Evolutionary conservation across 2,329 filamentous ascomycete species (phyloP).

Genomic region (Penicillium decumbens): DNA sequence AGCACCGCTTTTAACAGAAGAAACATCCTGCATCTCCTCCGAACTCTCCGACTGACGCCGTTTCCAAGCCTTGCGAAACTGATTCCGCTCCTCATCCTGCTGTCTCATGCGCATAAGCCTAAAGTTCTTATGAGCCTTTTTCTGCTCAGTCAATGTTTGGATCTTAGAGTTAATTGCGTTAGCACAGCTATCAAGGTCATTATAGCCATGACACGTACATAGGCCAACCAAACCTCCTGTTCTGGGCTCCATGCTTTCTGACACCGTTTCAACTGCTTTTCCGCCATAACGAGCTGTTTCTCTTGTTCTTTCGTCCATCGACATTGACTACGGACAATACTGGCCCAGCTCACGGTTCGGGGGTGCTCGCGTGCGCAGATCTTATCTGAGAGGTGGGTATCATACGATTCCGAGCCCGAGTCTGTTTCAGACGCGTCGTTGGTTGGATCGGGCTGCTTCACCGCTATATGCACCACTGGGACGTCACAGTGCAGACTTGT

Average conservation of each 20-base stretch:
- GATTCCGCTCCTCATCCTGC: conserved; percentile 31
- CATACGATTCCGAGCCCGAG: conserved; percentile 11
- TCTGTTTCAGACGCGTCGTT: background rate
- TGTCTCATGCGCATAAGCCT: conserved; percentile 30
- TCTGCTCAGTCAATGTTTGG: conserved; percentile 30
- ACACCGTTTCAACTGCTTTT: conserved; percentile 29
- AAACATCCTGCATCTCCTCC: background rate
- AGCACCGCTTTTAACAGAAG: background rate
- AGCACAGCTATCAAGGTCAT: conserved; percentile 11
- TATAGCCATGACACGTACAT: conserved; percentile 24
- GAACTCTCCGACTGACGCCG: conserved; percentile 21
- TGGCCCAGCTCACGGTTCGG: conserved; percentile 31
- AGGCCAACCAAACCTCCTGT: conserved; percentile 33
- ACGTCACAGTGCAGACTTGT: conserved; percentile 19
- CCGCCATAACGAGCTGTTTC: conserved; percentile 24
- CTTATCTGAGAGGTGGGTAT: conserved; percentile 8
- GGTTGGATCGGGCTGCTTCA: conserved; percentile 12
- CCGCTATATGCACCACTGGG: conserved; percentile 23
- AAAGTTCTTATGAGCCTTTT: conserved; percentile 32
- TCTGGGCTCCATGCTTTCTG: conserved; percentile 38
- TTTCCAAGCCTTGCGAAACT: conserved; percentile 34
- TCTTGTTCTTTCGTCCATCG: conserved; percentile 32
- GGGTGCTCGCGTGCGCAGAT: conserved; percentile 12
- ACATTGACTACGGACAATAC: conserved; percentile 24
- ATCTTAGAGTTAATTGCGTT: conserved; percentile 20